Base-by-base conservation (phyloP, 805 yeast genomes). In the Suhomyces emberorum region DNA sequence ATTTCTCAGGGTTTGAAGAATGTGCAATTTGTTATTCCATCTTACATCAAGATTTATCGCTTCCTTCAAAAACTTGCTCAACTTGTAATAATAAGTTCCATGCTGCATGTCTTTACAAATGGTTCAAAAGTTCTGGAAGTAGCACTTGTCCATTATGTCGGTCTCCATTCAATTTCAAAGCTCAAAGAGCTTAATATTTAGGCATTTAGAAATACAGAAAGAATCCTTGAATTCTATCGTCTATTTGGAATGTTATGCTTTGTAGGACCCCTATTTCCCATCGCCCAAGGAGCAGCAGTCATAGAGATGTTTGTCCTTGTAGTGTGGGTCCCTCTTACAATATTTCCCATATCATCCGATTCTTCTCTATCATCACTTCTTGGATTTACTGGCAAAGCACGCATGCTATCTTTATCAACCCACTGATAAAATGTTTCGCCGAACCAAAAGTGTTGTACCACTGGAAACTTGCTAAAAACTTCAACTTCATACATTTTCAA, bases 1-100 rank as follows among this genome's bases (percentile, higher is more conserved):
- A 89, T 55, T 89, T 95, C 58, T 84, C 89, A 7, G 96, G 96
- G 0, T 88, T 87, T 46, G 96, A 88, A 52, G 98, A 91, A 42
- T 93, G 99, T 72, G 95, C 98, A 3, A 88, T 93, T 48, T 93
- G 99, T 59, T 93, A 93, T 59, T 84, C 95, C 11, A 83, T 91
- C 38, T 65, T 93, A 45, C 95, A 89, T 54, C 88, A 84, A 43
- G 96, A 88, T 52, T 86, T 85, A 51, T 83, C 95, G 6, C 71
- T 93, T 39, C 98, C 99, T 5, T 79, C 88, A 33, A 89, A 88
- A 61, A 74, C 74, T 3, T 93, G 99, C 63, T 70, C 83, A 11
- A 88, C 96, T 0, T 93, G 99, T 72, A 79, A 79, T 53, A 91
- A 93, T 69, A 87, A 84, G 57, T 93, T 89, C 70, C 99, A 93